phyloP scores from a whole-genome alignment of 495 filamentous ascomycete genomes.

The Penicillium silybi region DNA sequence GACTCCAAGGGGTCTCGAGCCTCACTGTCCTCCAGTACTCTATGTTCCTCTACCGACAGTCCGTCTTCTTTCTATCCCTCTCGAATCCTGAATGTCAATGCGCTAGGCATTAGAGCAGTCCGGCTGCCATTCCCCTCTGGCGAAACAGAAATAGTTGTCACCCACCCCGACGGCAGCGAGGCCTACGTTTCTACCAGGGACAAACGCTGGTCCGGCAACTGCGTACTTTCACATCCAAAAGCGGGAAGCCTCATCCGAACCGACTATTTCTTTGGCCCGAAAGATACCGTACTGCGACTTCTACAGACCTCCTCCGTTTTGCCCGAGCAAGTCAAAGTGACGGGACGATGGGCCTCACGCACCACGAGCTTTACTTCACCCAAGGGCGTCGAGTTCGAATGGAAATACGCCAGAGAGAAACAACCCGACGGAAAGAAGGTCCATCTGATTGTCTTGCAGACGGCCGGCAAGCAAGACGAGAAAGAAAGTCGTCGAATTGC shows the following conservation, averaged over 20 bases:
- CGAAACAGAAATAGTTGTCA: constrained; percentile 45
- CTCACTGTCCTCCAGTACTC: constrained; percentile 2
- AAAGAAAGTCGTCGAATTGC: constrained; percentile 28
- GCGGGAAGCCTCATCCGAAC: constrained; percentile 33
- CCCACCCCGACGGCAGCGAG: constrained; percentile 26
- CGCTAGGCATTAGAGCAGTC: constrained; percentile 39
- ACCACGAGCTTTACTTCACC: constrained; percentile 32
- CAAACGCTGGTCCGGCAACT: constrained; percentile 39
- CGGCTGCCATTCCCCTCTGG: constrained; percentile 39
- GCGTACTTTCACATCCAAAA: constrained; percentile 22
- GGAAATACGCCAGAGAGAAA: constrained; percentile 42
- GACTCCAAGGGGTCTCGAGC: too few relatives aligned
- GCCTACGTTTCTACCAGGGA: constrained; percentile 44
- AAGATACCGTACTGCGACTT: constrained; percentile 25
- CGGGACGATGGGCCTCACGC: constrained; percentile 33
- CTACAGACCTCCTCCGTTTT: constrained; percentile 12
- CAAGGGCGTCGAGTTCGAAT: constrained; percentile 39
- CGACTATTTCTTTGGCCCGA: constrained; percentile 49
- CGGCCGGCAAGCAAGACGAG: constrained; percentile 5
- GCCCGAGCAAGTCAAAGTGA: constrained; percentile 6
- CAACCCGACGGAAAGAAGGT: constrained; percentile 27
- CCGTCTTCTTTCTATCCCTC: constrained; percentile 6
- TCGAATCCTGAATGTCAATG: constrained; percentile 40
- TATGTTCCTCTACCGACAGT: constrained; percentile 2
- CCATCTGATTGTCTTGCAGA: constrained; percentile 34